These are phyloP conservation scores for Davidsoniella neocaledoniae DNA, from an alignment of 2,329 filamentous ascomycete species.

Conservation along the genomic window DNA sequence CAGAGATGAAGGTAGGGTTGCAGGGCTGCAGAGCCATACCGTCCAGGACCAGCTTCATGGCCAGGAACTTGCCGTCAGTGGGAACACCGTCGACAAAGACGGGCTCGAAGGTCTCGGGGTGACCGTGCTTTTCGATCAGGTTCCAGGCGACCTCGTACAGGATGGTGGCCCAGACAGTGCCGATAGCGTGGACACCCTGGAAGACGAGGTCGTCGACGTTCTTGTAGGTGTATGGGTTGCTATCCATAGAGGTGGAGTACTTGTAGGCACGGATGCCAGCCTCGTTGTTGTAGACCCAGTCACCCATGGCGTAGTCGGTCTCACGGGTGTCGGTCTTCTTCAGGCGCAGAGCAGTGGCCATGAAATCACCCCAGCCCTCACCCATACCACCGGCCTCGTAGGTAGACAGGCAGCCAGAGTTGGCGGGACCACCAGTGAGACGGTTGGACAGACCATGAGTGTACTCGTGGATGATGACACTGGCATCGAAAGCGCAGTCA, in stretches of 20 bases:
- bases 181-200: constrained; percentile 28
- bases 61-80: constrained; percentile 33
- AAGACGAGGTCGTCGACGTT: constrained; percentile 21
- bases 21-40: constrained; percentile 39
- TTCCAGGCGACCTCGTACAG: constrained; percentile 43
- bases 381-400: constrained; percentile 39
- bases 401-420: constrained; percentile 29
- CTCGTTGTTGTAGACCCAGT: constrained; percentile 29
- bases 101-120: constrained; percentile 27
- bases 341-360: constrained; percentile 32
- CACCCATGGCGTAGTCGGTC: constrained; percentile 31
- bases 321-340: constrained; percentile 28
- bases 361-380: constrained; percentile 42
- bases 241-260: constrained; percentile 32
- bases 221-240: constrained; percentile 34
- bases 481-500: constrained; percentile 41
- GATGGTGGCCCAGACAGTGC: constrained; percentile 34
- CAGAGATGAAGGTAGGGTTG: constrained; percentile 34
- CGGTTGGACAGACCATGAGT: constrained; percentile 39
- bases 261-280: constrained; percentile 31
- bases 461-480: constrained; percentile 44
- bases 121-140: constrained; percentile 37
- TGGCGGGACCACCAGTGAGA: constrained; percentile 40
- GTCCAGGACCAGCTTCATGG: constrained; percentile 35
- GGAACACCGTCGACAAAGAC: constrained; percentile 28